phyloP scores from a whole-genome alignment of 768 basidiomycete genomes.

The Collybiopsis confluens region DNA sequence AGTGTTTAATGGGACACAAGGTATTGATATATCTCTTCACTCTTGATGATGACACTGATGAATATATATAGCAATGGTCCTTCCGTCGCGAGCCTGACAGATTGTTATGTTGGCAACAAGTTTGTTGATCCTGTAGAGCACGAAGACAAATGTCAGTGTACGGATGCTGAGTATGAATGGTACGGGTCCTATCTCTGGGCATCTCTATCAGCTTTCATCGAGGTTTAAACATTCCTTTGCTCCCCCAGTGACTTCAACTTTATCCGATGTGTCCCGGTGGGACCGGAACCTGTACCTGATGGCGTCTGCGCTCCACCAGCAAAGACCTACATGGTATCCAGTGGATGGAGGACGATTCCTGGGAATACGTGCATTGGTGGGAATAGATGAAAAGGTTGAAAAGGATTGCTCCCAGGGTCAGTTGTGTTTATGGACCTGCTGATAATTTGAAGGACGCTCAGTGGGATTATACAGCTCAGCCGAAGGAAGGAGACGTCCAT shows the following conservation, averaged over 20 bases:
- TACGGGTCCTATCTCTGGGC: constrained; percentile 32
- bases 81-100: constrained; percentile 68
- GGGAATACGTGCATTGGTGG: constrained; percentile 87
- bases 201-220: not conserved
- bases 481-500: constrained; percentile 73
- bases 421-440: constrained; percentile 21
- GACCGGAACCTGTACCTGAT: constrained; percentile 83
- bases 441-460: not conserved
- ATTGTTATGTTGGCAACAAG: constrained; percentile 90
- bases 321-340: constrained; percentile 78
- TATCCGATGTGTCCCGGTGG: constrained; percentile 79
- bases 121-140: constrained; percentile 82
- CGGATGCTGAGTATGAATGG: constrained; percentile 93
- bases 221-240: not conserved
- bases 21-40: constrained; percentile 30
- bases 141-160: constrained; percentile 80
- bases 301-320: constrained; percentile 60
- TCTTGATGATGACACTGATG: no score
- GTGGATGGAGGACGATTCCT: constrained; percentile 88
- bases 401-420: constrained; percentile 81
- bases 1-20: constrained; percentile 95
- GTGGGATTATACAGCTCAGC: constrained; percentile 51
- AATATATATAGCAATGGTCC: constrained; percentile 99
- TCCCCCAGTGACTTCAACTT: constrained; percentile 83
- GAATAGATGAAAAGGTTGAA: constrained; percentile 58